Evolutionary conservation across 129 eudicot species (phyloP).

Genomic region (Lactuca sativa): DNA sequence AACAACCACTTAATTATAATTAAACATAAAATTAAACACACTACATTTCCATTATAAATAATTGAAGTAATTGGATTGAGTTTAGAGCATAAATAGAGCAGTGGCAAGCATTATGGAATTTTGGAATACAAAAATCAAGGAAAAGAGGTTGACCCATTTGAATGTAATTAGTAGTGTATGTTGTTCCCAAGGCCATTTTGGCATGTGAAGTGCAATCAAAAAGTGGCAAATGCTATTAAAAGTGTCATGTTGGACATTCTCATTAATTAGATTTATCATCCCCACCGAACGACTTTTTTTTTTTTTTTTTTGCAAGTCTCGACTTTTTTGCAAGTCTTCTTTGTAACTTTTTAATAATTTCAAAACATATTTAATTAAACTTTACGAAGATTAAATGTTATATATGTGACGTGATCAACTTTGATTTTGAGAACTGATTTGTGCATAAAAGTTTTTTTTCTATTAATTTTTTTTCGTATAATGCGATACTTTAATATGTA

Average conservation of each 20-base stretch:
- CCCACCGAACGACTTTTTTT: conserved; percentile 41
- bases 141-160: conserved; percentile 59
- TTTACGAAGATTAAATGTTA: too few species aligned
- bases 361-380: not conserved
- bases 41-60: not conserved
- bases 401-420: too few species aligned
- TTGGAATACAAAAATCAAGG: conserved; percentile 49
- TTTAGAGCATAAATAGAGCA: conserved; percentile 31
- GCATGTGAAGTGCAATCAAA: conserved; percentile 64
- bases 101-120: conserved; percentile 62
- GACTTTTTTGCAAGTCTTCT: too few species aligned
- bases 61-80: not conserved
- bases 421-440: too few species aligned
- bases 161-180: conserved; percentile 57
- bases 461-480: too few species aligned
- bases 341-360: too few species aligned
- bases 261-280: conserved; percentile 36
- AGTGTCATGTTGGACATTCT: conserved; percentile 46
- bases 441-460: too few species aligned
- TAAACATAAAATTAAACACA: too few species aligned
- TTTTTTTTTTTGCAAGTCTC: not conserved
- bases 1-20: too few species aligned
- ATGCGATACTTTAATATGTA: too few species aligned
- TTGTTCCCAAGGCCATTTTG: conserved; percentile 63
- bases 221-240: conserved; percentile 36